A percentile compares a stretch with the other conserved stretches of the same genome.
Conservation (phyloP, 331 rosid genomes). For the Malus hybrid region DNA sequence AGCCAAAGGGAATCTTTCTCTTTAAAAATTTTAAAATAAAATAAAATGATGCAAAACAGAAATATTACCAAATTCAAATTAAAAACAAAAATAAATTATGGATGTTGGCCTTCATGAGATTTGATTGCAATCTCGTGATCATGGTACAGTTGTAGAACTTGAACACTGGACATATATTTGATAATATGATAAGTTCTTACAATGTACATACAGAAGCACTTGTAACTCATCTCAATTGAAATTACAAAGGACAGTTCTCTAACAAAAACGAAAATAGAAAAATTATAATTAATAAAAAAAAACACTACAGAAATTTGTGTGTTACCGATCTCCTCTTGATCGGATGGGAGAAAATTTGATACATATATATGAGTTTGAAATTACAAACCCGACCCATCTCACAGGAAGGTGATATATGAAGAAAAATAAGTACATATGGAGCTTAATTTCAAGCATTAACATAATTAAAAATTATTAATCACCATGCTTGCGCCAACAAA, state of each 20-base stretch:
- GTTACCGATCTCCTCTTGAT: constrained; percentile 20
- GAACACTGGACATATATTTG: constrained; percentile 3
- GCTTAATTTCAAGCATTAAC: neutral
- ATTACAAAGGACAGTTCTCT: constrained; percentile 32
- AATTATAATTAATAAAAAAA: neutral
- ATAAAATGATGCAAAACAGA: neutral
- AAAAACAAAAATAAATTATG: constrained; percentile 3
- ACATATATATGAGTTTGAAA: constrained; percentile 10
- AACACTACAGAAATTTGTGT: neutral
- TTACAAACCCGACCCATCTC: constrained; percentile 16
- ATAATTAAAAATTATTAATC: constrained; percentile 53
- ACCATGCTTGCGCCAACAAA: constrained; percentile 97
- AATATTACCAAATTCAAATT: neutral
- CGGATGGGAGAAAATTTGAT: constrained; percentile 17
- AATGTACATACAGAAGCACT: constrained; percentile 19
- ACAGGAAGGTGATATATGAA: constrained; percentile 3
- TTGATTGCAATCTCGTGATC: neutral
- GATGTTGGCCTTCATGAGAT: neutral
- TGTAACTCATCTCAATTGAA: constrained; percentile 25
- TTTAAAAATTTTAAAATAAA: neutral
- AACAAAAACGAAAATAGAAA: neutral
- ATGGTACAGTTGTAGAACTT: neutral
- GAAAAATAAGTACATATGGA: neutral
- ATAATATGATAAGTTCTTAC: constrained; percentile 13
- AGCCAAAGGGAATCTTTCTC: constrained; percentile 34